Evolutionary conservation across 257 asterid genomes (phyloP), one percentile per base, ranked within the genome.

Genomic region (Solanum neorickii): DNA sequence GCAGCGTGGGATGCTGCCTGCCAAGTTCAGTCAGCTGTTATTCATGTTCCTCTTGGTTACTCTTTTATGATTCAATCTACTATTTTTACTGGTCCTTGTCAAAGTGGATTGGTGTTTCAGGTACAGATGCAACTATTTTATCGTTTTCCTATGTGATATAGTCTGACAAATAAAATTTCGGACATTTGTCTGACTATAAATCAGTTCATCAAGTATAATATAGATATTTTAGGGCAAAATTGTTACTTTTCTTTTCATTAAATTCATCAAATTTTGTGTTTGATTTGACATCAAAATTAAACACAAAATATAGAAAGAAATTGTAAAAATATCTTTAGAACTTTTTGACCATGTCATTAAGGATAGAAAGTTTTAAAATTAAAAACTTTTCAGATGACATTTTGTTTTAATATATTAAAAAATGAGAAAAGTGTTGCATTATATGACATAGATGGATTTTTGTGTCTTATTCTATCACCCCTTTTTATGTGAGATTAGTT

Each of bases 21-120:
- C 86, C 91, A 86, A 85, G 83, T 89, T 16, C 89, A 92, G 5
- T 74, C 90, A 1, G 91, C 91, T 11, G 76, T 88, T 46, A 89
- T 94, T 11, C 90, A 92, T 6, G 92, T 90, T 70, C 96, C 96
- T 7, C 29, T 41, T 8, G 93, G 91, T 39, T 90, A 87, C 29
- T 82, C 88, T 74, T 94, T 94, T 90, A 65, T 94, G 92, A 90
- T 94, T 39, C 94, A 92, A 9, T 93, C 96, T 35, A 91, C 95
- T 31, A 90, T 92, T 4, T 94, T 94, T 88, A 92, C 94, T 12
- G 96, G 96, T 72, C 96, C 96, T 42, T 94, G 96, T 89, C 89
- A 88, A 86, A 52, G 16, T 69, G 90, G 89, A 27, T 85, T 94
- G 33, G 82, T 91, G 59, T 91, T 94, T 82, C 92, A 92, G 95